Evolutionary conservation across 257 asterid genomes (phyloP).

Genomic region (Petrea volubilis): DNA sequence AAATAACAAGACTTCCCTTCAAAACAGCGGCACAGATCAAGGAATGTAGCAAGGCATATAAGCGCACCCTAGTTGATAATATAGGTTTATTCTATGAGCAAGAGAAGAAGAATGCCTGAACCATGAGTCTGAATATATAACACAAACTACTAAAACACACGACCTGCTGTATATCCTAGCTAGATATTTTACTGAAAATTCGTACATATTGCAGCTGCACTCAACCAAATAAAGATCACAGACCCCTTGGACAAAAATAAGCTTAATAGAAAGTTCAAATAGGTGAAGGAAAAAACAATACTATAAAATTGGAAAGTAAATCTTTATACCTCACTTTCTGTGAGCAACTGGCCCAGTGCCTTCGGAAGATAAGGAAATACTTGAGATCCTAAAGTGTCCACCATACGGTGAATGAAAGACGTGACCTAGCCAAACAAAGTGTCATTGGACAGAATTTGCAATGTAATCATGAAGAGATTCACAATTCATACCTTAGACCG

Average conservation of each 20-base stretch:
- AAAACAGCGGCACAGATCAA: neutral
- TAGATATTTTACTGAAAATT: neutral
- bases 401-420: constrained; percentile 97
- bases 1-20: neutral
- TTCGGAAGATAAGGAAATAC: constrained; percentile 92
- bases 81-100: neutral
- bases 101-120: neutral
- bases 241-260: neutral
- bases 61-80: neutral
- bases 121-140: constrained; percentile 8
- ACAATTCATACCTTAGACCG: constrained; percentile 70
- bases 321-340: constrained; percentile 78
- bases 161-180: constrained; percentile 2
- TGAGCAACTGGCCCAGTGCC: constrained; percentile 83
- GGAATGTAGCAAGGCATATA: neutral
- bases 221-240: neutral
- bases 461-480: neutral
- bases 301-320: neutral
- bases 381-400: constrained; percentile 80
- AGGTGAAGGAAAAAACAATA: neutral
- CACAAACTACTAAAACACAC: neutral
- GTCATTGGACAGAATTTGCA: constrained; percentile 18
- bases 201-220: constrained; percentile 8
- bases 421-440: constrained; percentile 58
- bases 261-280: neutral